Evolutionary conservation across 2,329 filamentous ascomycete genomes (phyloP).

Genomic region (Beauveria bassiana): DNA sequence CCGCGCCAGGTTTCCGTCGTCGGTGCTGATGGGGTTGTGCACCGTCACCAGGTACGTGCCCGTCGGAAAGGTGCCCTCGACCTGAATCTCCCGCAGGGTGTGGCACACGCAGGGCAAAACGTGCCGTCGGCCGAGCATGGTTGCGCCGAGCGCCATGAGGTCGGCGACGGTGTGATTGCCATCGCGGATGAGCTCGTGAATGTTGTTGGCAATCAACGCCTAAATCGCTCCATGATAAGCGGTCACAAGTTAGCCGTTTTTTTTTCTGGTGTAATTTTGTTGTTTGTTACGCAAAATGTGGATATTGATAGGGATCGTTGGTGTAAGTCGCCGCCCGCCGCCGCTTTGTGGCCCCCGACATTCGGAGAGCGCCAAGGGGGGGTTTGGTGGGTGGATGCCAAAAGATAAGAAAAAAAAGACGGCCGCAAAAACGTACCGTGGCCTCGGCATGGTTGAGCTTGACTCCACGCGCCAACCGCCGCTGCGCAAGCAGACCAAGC

Average conservation of each 20-base stretch:
- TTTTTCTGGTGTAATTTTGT: neutral
- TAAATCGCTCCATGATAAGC: conserved; percentile 22
- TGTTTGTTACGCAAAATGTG: neutral
- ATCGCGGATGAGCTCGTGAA: conserved; percentile 97
- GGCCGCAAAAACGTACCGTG: conserved; percentile 43
- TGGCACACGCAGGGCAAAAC: conserved; percentile 75
- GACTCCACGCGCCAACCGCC: conserved; percentile 78
- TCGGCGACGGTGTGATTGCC: conserved; percentile 85
- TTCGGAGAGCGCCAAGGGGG: conserved; percentile 1
- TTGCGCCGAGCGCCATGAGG: conserved; percentile 85
- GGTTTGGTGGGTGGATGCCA: neutral
- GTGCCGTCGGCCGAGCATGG: conserved; percentile 88
- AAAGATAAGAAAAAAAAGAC: neutral
- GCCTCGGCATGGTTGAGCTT: conserved; percentile 88
- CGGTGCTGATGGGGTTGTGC: conserved; percentile 76
- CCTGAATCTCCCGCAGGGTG: conserved; percentile 77
- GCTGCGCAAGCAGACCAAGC: conserved; percentile 78
- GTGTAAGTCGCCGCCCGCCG: neutral
- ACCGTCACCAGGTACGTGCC: conserved; percentile 94
- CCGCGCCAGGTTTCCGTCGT: conserved; percentile 79
- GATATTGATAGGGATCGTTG: neutral
- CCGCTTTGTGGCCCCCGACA: neutral
- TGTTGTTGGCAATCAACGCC: conserved; percentile 77
- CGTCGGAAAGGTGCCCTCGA: conserved; percentile 86
- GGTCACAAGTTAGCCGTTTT: conserved; percentile 7